A percentile compares a stretch with the other conserved stretches of the same genome.
These are phyloP conservation scores for Cydonia oblonga DNA, from an alignment of 331 rosid genomes.

Conservation along the genomic window DNA sequence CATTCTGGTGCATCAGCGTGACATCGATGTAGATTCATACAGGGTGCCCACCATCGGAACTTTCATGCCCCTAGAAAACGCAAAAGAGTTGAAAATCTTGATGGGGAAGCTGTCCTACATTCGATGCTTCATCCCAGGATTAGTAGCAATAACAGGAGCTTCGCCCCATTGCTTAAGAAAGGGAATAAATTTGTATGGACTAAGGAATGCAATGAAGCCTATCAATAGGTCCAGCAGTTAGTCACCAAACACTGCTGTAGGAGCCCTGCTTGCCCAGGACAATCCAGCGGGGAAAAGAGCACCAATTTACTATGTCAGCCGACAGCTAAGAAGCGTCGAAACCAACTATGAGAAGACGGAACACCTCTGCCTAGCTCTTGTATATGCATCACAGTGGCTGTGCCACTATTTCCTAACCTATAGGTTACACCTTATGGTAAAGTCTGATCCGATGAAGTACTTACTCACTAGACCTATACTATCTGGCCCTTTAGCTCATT, in stretches of 20 bases:
- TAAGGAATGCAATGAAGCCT: neutral
- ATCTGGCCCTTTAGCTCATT: too few relatives aligned
- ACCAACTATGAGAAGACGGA: neutral
- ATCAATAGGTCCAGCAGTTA: neutral
- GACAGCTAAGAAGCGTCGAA: neutral
- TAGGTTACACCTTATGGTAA: neutral
- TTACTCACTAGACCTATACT: neutral
- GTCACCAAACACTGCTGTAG: neutral
- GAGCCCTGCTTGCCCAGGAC: neutral
- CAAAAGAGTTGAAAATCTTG: neutral
- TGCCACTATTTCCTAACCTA: neutral
- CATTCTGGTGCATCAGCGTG: too few relatives aligned
- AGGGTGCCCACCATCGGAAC: neutral
- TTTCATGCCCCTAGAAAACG: neutral
- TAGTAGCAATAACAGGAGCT: fast-evolving
- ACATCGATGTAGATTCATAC: too few relatives aligned
- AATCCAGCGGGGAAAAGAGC: fast-evolving
- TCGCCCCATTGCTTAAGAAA: fast-evolving
- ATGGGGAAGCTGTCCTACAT: neutral
- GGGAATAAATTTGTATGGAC: neutral
- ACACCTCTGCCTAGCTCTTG: too few relatives aligned
- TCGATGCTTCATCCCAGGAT: too few relatives aligned
- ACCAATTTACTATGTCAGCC: neutral
- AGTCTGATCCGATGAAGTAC: neutral
- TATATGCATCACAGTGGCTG: too few relatives aligned